Percentiles rank a stretch among this genome's conserved stretches.
Conservation (phyloP, 106 monocot species). For the Alisma plantagoaquatica region DNA sequence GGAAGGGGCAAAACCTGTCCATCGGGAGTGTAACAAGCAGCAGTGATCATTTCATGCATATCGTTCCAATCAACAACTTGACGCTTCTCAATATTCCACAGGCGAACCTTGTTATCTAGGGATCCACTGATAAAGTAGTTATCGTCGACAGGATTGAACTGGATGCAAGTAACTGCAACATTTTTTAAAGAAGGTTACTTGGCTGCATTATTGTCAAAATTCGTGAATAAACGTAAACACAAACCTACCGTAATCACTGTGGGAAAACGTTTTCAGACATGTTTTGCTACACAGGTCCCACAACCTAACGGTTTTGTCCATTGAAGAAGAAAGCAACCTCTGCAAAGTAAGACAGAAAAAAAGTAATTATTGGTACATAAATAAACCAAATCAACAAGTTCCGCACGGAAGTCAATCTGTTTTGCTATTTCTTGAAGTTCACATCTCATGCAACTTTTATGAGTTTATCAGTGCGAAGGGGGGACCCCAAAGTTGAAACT, state of each 20-base stretch:
- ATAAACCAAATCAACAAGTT: too few species aligned
- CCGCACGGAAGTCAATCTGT: too few species aligned
- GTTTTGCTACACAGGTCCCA: conserved; percentile 65
- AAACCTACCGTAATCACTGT: conserved; percentile 65
- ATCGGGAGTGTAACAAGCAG: conserved; percentile 92
- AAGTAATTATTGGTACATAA: too few species aligned
- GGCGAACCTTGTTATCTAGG: conserved; percentile 80
- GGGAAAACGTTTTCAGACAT: conserved; percentile 77
- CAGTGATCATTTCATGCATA: conserved; percentile 94
- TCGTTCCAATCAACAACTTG: conserved; percentile 96
- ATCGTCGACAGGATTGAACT: conserved; percentile 95
- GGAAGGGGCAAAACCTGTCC: conserved; percentile 51
- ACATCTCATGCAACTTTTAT: too few species aligned
- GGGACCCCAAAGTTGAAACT: too few species aligned
- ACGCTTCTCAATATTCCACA: conserved; percentile 85
- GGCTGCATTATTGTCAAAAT: not conserved
- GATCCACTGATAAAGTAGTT: conserved; percentile 95
- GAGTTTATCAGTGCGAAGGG: too few species aligned
- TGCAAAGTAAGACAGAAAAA: too few species aligned
- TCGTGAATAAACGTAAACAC: not conserved
- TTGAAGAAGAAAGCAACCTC: conserved; percentile 85
- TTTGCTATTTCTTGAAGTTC: too few species aligned
- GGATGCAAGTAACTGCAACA: conserved; percentile 91
- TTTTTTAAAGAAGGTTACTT: not conserved
- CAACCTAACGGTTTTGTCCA: conserved; percentile 90